Conservation (phyloP, 75 land plant species). For the Isoetes taiwanensis region DNA sequence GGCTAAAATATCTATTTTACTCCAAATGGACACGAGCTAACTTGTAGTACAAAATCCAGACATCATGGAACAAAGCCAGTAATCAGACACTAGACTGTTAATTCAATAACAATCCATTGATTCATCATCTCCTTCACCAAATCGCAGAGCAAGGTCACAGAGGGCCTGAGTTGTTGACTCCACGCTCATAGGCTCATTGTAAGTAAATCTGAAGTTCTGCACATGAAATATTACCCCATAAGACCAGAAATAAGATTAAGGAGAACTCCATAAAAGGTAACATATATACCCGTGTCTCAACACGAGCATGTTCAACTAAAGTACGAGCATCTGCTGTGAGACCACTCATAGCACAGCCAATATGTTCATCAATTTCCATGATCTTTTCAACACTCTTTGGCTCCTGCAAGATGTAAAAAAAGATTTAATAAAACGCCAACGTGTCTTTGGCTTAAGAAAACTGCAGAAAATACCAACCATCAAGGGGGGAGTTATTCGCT, state of each 20-base stretch:
- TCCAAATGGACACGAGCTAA: not conserved
- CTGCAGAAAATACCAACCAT: conserved; percentile 28
- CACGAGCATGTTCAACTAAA: conserved; percentile 91
- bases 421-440: not conserved
- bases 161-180: conserved; percentile 98
- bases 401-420: no score
- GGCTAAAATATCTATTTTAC: not conserved
- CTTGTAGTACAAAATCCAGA: not conserved
- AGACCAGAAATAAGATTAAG: no score
- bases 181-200: conserved; percentile 94
- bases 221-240: not conserved
- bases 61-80: not conserved
- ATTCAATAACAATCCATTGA: no score
- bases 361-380: conserved; percentile 95
- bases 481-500: conserved; percentile 79
- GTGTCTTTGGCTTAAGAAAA: not conserved
- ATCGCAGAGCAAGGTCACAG: conserved; percentile 94
- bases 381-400: conserved; percentile 96
- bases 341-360: conserved; percentile 99
- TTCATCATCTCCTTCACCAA: conserved; percentile 98
- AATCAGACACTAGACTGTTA: not conserved
- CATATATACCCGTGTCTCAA: conserved; percentile 72
- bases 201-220: conserved; percentile 95
- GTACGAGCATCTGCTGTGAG: conserved; percentile 96
- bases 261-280: not conserved